These are phyloP conservation scores for Postia placenta DNA, from an alignment of 768 basidiomycete species.

Conservation along the genomic window DNA sequence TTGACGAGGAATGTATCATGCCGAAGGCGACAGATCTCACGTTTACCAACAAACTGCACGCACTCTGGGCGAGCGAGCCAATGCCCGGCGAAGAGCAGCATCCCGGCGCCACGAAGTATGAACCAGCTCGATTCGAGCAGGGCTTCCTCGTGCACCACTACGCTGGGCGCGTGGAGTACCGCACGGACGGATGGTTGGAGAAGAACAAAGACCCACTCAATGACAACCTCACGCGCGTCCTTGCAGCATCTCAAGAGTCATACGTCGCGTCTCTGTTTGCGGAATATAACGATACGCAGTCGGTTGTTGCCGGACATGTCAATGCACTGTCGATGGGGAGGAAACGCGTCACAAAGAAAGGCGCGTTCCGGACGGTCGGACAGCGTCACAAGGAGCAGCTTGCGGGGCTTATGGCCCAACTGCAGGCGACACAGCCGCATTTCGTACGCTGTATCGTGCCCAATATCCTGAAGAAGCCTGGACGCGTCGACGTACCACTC, in stretches of 20 bases:
- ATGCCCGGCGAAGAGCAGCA: slow-evolving; percentile 45
- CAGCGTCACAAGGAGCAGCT: slow-evolving; percentile 97
- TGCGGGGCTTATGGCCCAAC: slow-evolving; percentile 82
- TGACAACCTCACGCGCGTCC: slow-evolving; percentile 87
- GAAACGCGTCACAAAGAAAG: slow-evolving; percentile 83
- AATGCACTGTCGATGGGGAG: slow-evolving; percentile 42
- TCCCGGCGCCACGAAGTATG: slow-evolving; percentile 79
- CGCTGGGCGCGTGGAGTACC: slow-evolving; percentile 94
- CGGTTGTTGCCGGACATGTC: slow-evolving; percentile 28
- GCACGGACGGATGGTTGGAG: slow-evolving; percentile 94
- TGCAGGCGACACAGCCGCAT: slow-evolving; percentile 93
- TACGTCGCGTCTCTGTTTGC: slow-evolving; percentile 81
- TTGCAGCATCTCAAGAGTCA: slow-evolving; percentile 75
- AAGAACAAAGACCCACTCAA: slow-evolving; percentile 99
- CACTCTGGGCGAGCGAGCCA: slow-evolving; percentile 59
- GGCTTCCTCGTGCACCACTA: slow-evolving; percentile 96
- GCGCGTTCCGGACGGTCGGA: slow-evolving; percentile 92
- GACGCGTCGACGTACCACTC: slow-evolving; percentile 86
- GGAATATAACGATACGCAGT: slow-evolving; percentile 57
- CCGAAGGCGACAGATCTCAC: slow-evolving; percentile 95
- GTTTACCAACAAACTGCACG: slow-evolving; percentile 88
- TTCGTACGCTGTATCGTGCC: slow-evolving; percentile 99
- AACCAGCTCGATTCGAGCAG: slow-evolving; percentile 82
- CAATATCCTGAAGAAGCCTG: slow-evolving; percentile 86
- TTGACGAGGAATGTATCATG: slow-evolving; percentile 99